Percentiles rank a stretch among this genome's conserved stretches.
Conservation (phyloP, 2,329 filamentous ascomycete species). For the Colletotrichum scovillei region DNA sequence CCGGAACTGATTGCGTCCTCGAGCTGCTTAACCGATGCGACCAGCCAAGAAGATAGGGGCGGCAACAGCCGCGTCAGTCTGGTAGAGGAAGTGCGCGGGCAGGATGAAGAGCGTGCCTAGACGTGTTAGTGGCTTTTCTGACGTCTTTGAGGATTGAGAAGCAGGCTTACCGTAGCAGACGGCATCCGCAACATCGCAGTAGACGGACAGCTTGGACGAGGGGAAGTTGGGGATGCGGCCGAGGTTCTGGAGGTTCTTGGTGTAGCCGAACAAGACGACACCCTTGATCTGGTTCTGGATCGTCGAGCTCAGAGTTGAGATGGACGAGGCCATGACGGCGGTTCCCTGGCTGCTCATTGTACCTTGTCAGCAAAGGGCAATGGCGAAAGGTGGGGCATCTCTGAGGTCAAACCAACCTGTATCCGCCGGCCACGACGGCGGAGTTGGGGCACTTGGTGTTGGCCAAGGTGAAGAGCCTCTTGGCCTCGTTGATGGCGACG, state of each 20-base stretch:
- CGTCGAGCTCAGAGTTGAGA: conserved; percentile 46
- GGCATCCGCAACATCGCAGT: conserved; percentile 49
- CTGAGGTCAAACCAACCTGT: conserved; percentile 38
- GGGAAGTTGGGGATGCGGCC: conserved; percentile 53
- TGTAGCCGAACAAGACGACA: conserved; percentile 53
- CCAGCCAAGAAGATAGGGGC: conserved; percentile 41
- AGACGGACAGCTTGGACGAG: conserved; percentile 47
- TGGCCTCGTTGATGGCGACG: conserved; percentile 53
- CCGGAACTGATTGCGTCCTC: neutral
- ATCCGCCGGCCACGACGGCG: conserved; percentile 54
- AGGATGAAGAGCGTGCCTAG: conserved; percentile 47
- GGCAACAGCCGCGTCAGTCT: conserved; percentile 32
- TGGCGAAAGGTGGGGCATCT: neutral
- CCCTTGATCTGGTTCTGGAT: conserved; percentile 50
- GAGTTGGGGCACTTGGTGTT: conserved; percentile 55
- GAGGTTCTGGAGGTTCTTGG: conserved; percentile 54
- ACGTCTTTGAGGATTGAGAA: neutral
- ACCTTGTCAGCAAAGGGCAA: neutral
- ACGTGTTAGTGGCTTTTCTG: neutral
- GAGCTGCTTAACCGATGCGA: conserved; percentile 32
- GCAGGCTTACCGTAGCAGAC: conserved; percentile 44
- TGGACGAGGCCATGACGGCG: conserved; percentile 54
- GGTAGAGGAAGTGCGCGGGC: conserved; percentile 47
- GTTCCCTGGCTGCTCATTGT: conserved; percentile 50
- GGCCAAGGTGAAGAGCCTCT: conserved; percentile 52